These are phyloP conservation scores for Pythium coloratum DNA, from an alignment of 352 stramenopile species.

Conservation along the genomic window DNA sequence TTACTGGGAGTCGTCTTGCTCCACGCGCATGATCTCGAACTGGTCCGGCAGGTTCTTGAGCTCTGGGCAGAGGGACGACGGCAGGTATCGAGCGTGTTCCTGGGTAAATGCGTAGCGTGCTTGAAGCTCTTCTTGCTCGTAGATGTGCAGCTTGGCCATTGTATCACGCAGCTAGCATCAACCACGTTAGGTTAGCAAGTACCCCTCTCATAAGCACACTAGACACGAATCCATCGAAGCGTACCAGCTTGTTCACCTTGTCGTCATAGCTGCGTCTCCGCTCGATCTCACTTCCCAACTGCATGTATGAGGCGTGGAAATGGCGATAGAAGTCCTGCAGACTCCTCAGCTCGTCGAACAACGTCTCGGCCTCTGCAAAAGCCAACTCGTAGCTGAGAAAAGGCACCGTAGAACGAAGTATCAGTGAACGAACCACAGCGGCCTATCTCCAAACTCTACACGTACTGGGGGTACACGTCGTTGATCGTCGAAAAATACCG, in stretches of 20 bases:
- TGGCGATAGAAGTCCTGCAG: constrained; percentile 85
- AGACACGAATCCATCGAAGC: background rate
- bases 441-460: too few species aligned
- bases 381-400: constrained; percentile 57
- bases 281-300: constrained; percentile 54
- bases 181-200: background rate
- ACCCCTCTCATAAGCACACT: background rate
- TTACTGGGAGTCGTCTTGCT: constrained; percentile 12
- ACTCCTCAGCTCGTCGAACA: constrained; percentile 78
- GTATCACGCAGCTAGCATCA: constrained; percentile 52
- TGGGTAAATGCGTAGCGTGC: constrained; percentile 48
- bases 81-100: constrained; percentile 67
- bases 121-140: constrained; percentile 52
- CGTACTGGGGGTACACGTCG: constrained; percentile 75
- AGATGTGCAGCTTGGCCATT: constrained; percentile 41
- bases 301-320: constrained; percentile 65
- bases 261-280: constrained; percentile 56
- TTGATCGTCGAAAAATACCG: constrained; percentile 85
- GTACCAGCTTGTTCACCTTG: constrained; percentile 52
- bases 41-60: constrained; percentile 68
- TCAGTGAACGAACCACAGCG: background rate
- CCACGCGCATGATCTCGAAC: constrained; percentile 40
- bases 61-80: constrained; percentile 66
- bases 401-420: background rate
- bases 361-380: constrained; percentile 62